Evolutionary conservation across 2,329 filamentous ascomycete species (phyloP), one percentile per base, ranked within the genome.

Genomic region (Fusarium subtropicale): DNA sequence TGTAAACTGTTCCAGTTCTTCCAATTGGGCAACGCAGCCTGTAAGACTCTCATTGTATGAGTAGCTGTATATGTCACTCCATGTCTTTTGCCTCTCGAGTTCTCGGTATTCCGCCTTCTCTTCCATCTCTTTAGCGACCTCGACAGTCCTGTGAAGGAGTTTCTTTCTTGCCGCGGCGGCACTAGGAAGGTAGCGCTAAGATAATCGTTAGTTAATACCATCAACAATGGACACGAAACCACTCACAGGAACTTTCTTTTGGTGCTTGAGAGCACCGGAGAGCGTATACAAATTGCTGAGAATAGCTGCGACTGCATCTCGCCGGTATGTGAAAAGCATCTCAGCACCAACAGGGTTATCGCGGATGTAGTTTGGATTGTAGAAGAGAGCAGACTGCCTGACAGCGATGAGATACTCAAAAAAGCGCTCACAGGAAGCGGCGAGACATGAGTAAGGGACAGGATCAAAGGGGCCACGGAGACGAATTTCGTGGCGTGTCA

Each of bases 401-500:
- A 89, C 82, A 20, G 85, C 81, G 28, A 88, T 83, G 58, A 88
- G 81, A 64, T 88, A 84, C 66, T 88, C 87, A 67, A 88, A 88
- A 78, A 89, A 88, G 6, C 81, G 81, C 73, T 89, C 87, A 56
- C 84, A 87, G 9, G 82, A 80, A 65, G 85, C 83, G 48, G 87
- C 85, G 8, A 89, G 82, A 16, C 82, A 86, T 4, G 83, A 84
- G 74, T 88, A 88, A 0, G 86, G 86, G 2, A 85, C 76, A 2
- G 86, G 83, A 57, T 89, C 81, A 67, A 89, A 89, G 2, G 85
- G 85, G 2, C 82, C 86, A 24, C 87, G 83, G 36, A 89, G 81
- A 4, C 87, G 85, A 66, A 88, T 83, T 70, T 89, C 87, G 69
- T 89, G 87, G 20, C 85, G 82, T 0, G 87, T 88, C 64, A 89